phyloP scores from a whole-genome alignment of 1,284 basidiomycete genomes.

The Pascua guehoae region DNA sequence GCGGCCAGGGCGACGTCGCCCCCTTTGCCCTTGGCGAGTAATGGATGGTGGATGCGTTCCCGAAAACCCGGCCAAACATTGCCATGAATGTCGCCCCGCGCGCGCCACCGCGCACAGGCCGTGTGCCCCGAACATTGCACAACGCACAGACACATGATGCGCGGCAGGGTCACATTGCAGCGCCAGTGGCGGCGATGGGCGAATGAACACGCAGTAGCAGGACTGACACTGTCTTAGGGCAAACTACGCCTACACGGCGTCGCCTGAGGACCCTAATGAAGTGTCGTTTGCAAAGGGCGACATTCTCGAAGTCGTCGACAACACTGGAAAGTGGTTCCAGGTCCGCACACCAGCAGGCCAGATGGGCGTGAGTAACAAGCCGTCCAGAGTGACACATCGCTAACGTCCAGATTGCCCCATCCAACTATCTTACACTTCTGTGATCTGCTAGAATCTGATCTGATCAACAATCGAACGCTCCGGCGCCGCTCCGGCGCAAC shows the following conservation, averaged over 20 bases:
- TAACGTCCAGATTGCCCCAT: constrained; percentile 39
- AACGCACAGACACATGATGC: background rate
- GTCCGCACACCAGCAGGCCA: constrained; percentile 78
- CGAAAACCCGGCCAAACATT: too few relatives aligned
- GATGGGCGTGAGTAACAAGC: constrained; percentile 62
- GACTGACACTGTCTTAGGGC: constrained; percentile 24
- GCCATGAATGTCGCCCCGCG: too few relatives aligned
- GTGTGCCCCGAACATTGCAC: too few relatives aligned
- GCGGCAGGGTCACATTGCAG: background rate
- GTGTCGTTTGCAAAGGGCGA: constrained; percentile 93
- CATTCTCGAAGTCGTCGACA: constrained; percentile 89
- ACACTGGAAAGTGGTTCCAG: constrained; percentile 93
- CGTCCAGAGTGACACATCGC: too few relatives aligned
- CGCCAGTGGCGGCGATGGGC: constrained; percentile 1
- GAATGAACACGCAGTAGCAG: too few relatives aligned
- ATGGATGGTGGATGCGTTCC: too few relatives aligned
- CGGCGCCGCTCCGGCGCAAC: background rate
- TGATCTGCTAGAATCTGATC: constrained; percentile 1
- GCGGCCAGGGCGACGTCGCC: too few relatives aligned
- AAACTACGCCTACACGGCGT: constrained; percentile 69
- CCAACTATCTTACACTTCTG: constrained; percentile 42
- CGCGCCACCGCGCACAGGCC: too few relatives aligned
- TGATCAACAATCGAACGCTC: background rate
- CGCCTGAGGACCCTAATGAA: constrained; percentile 91
- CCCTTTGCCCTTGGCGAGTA: too few relatives aligned